Conservation (phyloP, 345 rosid species). For the Mangifera indica region DNA sequence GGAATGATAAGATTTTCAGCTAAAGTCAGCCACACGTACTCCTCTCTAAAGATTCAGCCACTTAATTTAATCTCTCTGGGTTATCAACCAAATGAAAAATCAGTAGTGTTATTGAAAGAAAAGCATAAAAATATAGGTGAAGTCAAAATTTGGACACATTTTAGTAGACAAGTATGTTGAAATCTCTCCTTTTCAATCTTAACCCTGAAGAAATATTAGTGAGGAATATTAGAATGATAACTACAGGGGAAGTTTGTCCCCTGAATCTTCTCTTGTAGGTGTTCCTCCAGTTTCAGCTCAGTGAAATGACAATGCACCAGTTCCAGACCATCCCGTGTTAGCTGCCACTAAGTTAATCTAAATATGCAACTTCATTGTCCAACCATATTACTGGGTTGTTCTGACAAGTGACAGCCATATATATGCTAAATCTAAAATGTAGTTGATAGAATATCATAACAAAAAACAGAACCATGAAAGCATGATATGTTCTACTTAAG, state of each 20-base stretch:
- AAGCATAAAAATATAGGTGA: neutral
- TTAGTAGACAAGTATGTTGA: neutral
- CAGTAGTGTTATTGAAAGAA: neutral
- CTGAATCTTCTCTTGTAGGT: neutral
- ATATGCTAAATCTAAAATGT: neutral
- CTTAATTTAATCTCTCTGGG: neutral
- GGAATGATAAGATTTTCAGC: neutral
- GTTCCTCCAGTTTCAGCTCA: constrained; percentile 3
- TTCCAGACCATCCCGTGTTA: neutral
- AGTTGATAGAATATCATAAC: neutral
- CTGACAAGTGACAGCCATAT: neutral
- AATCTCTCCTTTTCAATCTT: neutral
- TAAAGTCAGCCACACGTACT: neutral
- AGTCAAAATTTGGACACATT: neutral
- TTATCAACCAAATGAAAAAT: neutral
- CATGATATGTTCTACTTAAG: neutral
- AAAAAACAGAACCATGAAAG: neutral
- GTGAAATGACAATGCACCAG: neutral
- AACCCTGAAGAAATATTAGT: neutral
- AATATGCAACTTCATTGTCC: neutral
- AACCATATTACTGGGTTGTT: neutral
- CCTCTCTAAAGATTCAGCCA: neutral
- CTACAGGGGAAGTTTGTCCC: neutral
- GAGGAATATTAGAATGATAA: neutral
- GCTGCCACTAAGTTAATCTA: neutral